Evolutionary conservation across 169 alveolate genomes (phyloP).

Genomic region (Eimeria necatrix): DNA sequence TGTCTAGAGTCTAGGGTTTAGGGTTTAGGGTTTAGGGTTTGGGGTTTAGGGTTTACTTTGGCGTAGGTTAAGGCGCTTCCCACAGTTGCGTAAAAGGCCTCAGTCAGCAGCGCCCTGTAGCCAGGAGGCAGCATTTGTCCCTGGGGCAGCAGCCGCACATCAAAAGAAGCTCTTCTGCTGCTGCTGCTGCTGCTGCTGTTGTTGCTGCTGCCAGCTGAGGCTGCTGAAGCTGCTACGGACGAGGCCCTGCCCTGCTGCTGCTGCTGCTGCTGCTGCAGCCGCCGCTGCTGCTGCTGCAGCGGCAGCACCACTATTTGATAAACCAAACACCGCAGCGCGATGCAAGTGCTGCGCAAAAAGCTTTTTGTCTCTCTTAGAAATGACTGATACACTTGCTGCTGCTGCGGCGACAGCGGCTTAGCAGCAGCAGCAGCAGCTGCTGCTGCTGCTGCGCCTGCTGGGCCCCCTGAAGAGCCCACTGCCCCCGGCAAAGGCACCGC

Average conservation of each 20-base stretch:
- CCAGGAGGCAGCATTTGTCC: slow-evolving; percentile 67
- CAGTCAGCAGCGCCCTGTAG: slow-evolving; percentile 37
- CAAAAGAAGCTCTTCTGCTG: slow-evolving; percentile 68
- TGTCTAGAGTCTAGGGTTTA: not conserved
- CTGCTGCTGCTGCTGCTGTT: slow-evolving; percentile 60
- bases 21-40: slow-evolving; percentile 7
- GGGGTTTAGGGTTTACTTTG: slow-evolving; percentile 51
- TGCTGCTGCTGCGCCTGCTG: slow-evolving; percentile 68
- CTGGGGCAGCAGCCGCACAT: slow-evolving; percentile 75
- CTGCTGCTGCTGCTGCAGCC: slow-evolving; percentile 48
- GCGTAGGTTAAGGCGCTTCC: slow-evolving; percentile 56
- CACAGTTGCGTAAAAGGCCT: slow-evolving; percentile 74
- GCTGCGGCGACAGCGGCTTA: slow-evolving; percentile 55
- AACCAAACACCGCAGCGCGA: slow-evolving; percentile 70
- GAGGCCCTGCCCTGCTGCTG: slow-evolving; percentile 47
- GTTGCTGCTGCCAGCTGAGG: slow-evolving; percentile 67
- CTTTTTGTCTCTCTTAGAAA: slow-evolving; percentile 57
- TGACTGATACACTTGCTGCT: slow-evolving; percentile 60
- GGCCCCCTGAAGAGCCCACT: slow-evolving; percentile 7
- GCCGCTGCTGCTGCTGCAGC: slow-evolving; percentile 77
- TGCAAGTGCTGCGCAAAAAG: slow-evolving; percentile 60
- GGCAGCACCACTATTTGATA: slow-evolving; percentile 76
- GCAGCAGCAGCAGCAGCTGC: slow-evolving; percentile 42
- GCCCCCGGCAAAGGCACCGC: slow-evolving; percentile 14
- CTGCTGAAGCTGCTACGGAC: slow-evolving; percentile 32